Conservation (phyloP, 2,329 filamentous ascomycete species). For the Diaporthe citrichinensis region DNA sequence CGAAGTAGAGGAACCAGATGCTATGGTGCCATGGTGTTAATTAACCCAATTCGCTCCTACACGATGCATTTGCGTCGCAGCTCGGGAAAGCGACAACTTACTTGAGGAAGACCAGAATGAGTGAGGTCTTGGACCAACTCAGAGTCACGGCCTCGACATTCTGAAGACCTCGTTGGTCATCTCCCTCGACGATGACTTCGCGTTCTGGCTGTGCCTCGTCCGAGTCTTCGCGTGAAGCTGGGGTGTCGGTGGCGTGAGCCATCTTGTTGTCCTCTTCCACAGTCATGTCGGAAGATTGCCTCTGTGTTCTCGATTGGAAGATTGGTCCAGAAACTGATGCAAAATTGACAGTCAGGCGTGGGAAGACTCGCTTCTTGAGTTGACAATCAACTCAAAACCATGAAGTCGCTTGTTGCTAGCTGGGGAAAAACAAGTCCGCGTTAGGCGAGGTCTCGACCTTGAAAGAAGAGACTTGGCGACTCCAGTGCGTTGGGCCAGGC, state of each 20-base stretch:
- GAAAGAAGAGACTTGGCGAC: conserved; percentile 13
- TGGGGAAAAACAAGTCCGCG: not conserved
- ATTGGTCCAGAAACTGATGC: not conserved
- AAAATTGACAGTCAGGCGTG: not conserved
- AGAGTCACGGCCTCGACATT: conserved; percentile 46
- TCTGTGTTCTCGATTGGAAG: not conserved
- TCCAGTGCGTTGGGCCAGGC: conserved; percentile 3
- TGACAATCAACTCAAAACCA: not conserved
- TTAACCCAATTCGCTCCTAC: not conserved
- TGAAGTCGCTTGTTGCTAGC: not conserved
- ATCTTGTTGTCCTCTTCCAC: conserved; percentile 22
- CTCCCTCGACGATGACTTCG: conserved; percentile 32
- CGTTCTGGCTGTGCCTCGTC: not conserved
- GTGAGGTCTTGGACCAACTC: conserved; percentile 43
- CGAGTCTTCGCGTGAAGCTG: conserved; percentile 11
- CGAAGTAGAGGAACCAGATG: conserved; percentile 65
- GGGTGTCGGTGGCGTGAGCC: conserved; percentile 33
- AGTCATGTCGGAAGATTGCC: conserved; percentile 2
- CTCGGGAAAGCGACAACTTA: conserved; percentile 43
- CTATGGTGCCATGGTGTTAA: conserved; percentile 47
- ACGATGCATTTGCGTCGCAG: not conserved
- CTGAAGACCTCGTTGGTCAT: conserved; percentile 45
- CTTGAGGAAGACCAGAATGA: conserved; percentile 49
- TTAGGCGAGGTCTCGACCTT: conserved; percentile 18
- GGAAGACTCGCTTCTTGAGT: not conserved